Base-by-base conservation (phyloP, 2,329 filamentous ascomycete species). In the Phoma sp. region DNA sequence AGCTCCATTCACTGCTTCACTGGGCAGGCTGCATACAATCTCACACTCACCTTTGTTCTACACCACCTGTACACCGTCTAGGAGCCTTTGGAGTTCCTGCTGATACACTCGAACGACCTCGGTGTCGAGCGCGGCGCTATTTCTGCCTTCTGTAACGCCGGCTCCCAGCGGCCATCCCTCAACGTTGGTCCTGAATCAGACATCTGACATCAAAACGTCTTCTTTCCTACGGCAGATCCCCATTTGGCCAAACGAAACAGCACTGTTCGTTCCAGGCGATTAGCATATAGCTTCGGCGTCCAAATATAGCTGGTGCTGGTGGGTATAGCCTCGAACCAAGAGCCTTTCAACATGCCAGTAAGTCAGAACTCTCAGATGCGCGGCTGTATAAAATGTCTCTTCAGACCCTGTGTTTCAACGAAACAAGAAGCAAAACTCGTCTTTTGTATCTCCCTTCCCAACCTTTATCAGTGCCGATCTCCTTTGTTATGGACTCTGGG, bases 301-400 rank as follows among this genome's bases (percentile, higher is more conserved):
- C 58, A 63, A 57, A 48, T 51, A 52, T 57, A 65, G 58, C 54
- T 43, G 43, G 27, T 36, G 24, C 53, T 43, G 43, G 43, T 27
- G 39, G 37, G 22, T 49, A 51, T 49, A 38, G 38, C 50, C 45
- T 40, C 43, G 43, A 32, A 29, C 29, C 32, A 53, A 53, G 24
- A 50, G 38, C 35, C 35, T 49, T 24, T 56, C 58, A 58, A 57
- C 17, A 73, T 73, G 70, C 69, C 70, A 58, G 70, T 73, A 71
- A 69, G 70, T 51, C 27, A 44, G 17, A 17, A 15, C 19, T 50
- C 46, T 38, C 38, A 29, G 38, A 24, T 53, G 31, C 38, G 27
- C 40, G 33, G 21, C 24, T 36, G 36, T 60, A 59, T 60, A 58
- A 57, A 49, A 47, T 39, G 31, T 37, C 29, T 9, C 38, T 43